phyloP scores from a whole-genome alignment of 2,329 filamentous ascomycete genomes.

The Teratosphaeriaceae sp. region DNA sequence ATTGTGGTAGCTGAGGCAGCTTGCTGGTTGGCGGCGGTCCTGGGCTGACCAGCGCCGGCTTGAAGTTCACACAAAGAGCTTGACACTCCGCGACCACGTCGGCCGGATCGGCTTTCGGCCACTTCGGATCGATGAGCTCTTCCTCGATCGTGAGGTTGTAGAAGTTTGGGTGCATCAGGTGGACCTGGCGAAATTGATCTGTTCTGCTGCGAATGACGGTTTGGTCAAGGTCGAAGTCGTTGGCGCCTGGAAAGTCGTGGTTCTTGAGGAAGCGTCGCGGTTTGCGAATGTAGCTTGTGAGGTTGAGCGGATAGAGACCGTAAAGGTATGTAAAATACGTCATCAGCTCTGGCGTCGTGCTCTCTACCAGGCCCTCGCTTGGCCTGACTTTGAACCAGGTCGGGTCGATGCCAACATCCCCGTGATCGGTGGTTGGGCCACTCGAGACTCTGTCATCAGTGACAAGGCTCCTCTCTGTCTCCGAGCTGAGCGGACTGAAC shows the following conservation, averaged over 20 bases:
- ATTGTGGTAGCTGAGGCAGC: slow-evolving; percentile 38
- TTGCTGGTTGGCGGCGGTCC: slow-evolving; percentile 42
- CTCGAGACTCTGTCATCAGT: slow-evolving; percentile 27
- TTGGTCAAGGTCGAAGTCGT: slow-evolving; percentile 72
- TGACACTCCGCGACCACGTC: slow-evolving; percentile 77
- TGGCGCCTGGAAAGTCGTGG: slow-evolving; percentile 60
- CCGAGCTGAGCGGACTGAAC: slow-evolving; percentile 33
- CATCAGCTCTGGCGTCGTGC: slow-evolving; percentile 58
- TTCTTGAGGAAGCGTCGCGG: slow-evolving; percentile 71
- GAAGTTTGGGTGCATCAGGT: slow-evolving; percentile 78
- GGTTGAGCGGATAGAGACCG: slow-evolving; percentile 76
- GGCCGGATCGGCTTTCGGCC: slow-evolving; percentile 71
- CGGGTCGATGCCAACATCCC: slow-evolving; percentile 29
- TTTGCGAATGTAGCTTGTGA: slow-evolving; percentile 79
- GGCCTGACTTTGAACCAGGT: slow-evolving; percentile 61
- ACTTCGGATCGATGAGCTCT: slow-evolving; percentile 70
- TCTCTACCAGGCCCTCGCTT: slow-evolving; percentile 56
- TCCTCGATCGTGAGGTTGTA: slow-evolving; percentile 73
- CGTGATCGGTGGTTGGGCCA: slow-evolving; percentile 34
- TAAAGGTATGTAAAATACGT: slow-evolving; percentile 79
- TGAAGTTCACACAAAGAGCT: slow-evolving; percentile 51
- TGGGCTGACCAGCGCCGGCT: slow-evolving; percentile 37
- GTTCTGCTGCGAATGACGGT: slow-evolving; percentile 70
- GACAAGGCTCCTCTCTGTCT: slow-evolving; percentile 28
- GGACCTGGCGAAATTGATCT: slow-evolving; percentile 64